Evolutionary conservation across 2,329 filamentous ascomycete species (phyloP), one percentile per base, ranked within the genome.

Genomic region (Tolypocladium cylindrosporum): DNA sequence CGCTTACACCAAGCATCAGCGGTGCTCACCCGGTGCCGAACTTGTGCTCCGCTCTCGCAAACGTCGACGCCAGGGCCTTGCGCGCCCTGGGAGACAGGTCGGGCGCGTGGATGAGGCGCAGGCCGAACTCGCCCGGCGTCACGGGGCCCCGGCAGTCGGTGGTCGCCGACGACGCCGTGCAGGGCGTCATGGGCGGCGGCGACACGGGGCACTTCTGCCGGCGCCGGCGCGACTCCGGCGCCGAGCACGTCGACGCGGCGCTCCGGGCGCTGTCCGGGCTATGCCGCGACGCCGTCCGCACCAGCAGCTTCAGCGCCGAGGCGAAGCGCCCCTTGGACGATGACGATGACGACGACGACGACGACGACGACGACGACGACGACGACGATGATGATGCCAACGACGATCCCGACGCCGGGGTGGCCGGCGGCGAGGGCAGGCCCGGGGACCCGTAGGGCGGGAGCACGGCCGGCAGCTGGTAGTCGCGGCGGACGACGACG

Each of bases 401-500:
- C 7, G 45, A 8, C 27, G 48, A 27, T 31, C 4, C 24, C 24
- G 70, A 66, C 5, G 67, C 65, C 11, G 69, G 70, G 11, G 62
- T 60, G 11, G 60, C 52, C 3, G 54, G 48, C 1, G 62, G 57
- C 21, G 59, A 43, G 7, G 50, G 37, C 5, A 65, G 48, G 36
- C 61, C 58, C 0, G 64, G 61, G 0, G 65, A 61, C 55, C 55
- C 58, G 34, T 62, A 58, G 16, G 68, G 61, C 24, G 66, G 61
- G 52, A 65, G 34, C 57, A 67, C 61, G 52, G 67, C 62, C n/a
- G 79, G 80, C 9, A 84, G 70, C 64, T 84, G 79, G 62, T 82
- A 80, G 58, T 84, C 80, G 52, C 78, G 77, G 43, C 79, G 76
- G 51, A 84, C 75, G 27, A 84, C 78, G 48, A 86, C 75, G 42